These are phyloP conservation scores for Quercus agrifolia DNA, from an alignment of 306 rosid genomes.

Conservation along the genomic window DNA sequence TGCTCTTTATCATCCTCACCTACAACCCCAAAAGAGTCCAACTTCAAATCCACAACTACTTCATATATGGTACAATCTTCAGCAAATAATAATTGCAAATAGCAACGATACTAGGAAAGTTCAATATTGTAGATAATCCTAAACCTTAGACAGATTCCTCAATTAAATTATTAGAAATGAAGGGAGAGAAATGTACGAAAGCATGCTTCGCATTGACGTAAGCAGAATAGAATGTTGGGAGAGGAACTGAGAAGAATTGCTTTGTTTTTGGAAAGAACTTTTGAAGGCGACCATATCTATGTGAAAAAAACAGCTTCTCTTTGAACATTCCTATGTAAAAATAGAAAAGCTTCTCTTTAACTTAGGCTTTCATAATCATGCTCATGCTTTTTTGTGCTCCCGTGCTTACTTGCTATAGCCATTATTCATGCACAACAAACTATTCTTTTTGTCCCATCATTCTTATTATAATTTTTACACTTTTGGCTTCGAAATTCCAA, in stretches of 20 bases:
- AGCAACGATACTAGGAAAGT: neutral
- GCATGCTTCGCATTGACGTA: constrained; percentile 52
- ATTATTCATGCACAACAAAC: constrained; percentile 30
- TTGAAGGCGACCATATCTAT: constrained; percentile 30
- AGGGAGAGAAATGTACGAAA: constrained; percentile 2
- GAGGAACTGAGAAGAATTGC: constrained; percentile 5
- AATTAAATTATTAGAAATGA: neutral
- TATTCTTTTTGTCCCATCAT: constrained; percentile 30
- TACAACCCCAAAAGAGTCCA: too few species aligned
- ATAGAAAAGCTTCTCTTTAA: neutral
- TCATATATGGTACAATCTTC: neutral
- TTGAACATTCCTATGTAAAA: constrained; percentile 24
- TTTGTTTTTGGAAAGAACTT: constrained; percentile 30
- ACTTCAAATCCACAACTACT: too few species aligned
- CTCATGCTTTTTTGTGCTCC: constrained; percentile 31
- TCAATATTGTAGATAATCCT: neutral
- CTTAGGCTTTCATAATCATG: constrained; percentile 31
- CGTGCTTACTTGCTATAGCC: constrained; percentile 42
- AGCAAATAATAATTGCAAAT: neutral
- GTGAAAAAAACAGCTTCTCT: constrained; percentile 2
- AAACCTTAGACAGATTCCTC: neutral
- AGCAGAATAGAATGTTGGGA: constrained; percentile 21
- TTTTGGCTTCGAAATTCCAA: constrained; percentile 50
- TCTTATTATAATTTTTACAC: constrained; percentile 25
- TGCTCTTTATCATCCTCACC: too few species aligned